Evolutionary conservation across 2,329 filamentous ascomycete species (phyloP).

Genomic region (Diaporthe longicolla): DNA sequence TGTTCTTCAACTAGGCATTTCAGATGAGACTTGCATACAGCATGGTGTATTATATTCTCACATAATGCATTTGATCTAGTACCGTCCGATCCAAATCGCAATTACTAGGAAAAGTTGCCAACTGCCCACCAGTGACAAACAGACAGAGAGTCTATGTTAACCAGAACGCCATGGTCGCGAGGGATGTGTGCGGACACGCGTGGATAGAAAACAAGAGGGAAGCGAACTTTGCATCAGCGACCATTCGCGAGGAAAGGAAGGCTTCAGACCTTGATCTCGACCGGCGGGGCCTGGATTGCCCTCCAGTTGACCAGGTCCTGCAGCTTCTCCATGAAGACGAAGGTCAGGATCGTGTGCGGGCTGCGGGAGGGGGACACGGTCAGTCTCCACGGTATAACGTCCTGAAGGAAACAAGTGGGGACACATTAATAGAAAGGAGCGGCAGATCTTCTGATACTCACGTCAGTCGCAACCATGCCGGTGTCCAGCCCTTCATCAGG

Average conservation of each 20-base stretch:
- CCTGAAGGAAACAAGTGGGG: no score
- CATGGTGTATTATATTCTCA: conserved; percentile 1
- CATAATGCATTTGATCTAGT: not conserved
- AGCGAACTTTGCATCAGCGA: not conserved
- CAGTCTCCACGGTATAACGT: not conserved
- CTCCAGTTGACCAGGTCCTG: conserved; percentile 49
- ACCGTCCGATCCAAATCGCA: not conserved
- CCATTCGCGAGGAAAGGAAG: not conserved
- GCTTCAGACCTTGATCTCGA: conserved; percentile 40
- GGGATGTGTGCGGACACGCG: not conserved
- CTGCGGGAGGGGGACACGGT: conserved; percentile 44
- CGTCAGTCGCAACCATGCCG: conserved; percentile 61
- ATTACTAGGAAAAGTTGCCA: not conserved
- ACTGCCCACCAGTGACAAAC: no score
- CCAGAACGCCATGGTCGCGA: not conserved
- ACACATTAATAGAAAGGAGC: not conserved
- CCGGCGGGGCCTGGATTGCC: not conserved
- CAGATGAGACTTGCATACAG: not conserved
- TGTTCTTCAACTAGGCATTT: not conserved
- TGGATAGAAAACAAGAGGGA: not conserved
- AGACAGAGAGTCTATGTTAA: not conserved
- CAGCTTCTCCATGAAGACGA: conserved; percentile 62
- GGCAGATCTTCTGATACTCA: conserved; percentile 45
- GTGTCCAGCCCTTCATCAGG: conserved; percentile 62
- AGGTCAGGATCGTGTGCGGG: conserved; percentile 61